Conservation (phyloP, 306 rosid genomes). For the Ziziphus jujuba region DNA sequence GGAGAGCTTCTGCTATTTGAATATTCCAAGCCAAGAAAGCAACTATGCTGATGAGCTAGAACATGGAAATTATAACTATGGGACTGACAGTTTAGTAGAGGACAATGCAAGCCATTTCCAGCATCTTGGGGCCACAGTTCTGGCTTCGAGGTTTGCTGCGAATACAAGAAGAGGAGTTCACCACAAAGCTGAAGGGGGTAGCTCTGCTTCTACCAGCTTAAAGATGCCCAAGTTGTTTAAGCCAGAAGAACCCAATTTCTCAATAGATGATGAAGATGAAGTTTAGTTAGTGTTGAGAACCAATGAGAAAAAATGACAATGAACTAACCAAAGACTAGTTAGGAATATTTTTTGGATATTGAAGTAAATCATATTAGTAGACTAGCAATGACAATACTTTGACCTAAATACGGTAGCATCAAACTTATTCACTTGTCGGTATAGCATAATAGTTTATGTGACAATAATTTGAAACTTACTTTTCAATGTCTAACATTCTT, state of each 20-base stretch:
- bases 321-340: constrained; percentile 29
- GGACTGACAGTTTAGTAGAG: constrained; percentile 20
- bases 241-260: constrained; percentile 90
- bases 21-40: constrained; percentile 15
- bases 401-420: background rate
- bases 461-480: background rate
- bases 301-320: constrained; percentile 5
- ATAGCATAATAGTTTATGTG: background rate
- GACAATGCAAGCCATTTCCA: constrained; percentile 20
- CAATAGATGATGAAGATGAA: constrained; percentile 28
- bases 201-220: constrained; percentile 41
- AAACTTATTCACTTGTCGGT: background rate
- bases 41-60: constrained; percentile 23
- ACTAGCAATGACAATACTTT: constrained; percentile 15
- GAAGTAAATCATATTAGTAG: constrained; percentile 32
- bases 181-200: constrained; percentile 37
- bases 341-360: constrained; percentile 26
- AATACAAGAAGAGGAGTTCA: constrained; percentile 56
- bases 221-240: constrained; percentile 74
- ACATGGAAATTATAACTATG: constrained; percentile 25
- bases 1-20: constrained; percentile 49
- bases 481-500: too few species aligned
- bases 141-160: constrained; percentile 82
- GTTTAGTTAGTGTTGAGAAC: constrained; percentile 35
- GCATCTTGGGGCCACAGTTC: constrained; percentile 54